Conservation (phyloP, 2,329 filamentous ascomycete genomes). For the Nothomitra cinnamomea region DNA sequence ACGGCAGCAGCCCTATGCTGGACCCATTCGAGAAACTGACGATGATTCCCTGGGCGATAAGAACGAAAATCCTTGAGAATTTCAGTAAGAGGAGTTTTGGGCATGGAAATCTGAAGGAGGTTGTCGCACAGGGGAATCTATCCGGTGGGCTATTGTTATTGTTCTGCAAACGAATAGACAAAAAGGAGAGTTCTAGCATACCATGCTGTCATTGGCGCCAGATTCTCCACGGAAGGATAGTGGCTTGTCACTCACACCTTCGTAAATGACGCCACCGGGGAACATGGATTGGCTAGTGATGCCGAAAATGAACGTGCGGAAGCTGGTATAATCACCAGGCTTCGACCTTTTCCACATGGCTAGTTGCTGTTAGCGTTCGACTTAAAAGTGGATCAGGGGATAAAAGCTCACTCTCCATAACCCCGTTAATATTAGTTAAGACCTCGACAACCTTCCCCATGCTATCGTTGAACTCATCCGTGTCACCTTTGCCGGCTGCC, state of each 20-base stretch:
- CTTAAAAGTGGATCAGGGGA: not conserved
- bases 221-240: slow-evolving; percentile 80
- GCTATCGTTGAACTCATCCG: slow-evolving; percentile 45
- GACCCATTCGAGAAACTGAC: slow-evolving; percentile 66
- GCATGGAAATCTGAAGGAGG: slow-evolving; percentile 73
- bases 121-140: slow-evolving; percentile 75
- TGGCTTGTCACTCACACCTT: slow-evolving; percentile 60
- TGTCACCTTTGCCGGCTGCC: slow-evolving; percentile 24
- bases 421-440: slow-evolving; percentile 53
- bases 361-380: slow-evolving; percentile 15
- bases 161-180: not conserved
- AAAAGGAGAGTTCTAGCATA: slow-evolving; percentile 17
- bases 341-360: slow-evolving; percentile 84
- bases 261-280: slow-evolving; percentile 76
- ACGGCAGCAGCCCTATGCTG: slow-evolving; percentile 14
- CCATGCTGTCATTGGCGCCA: slow-evolving; percentile 87
- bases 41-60: slow-evolving; percentile 79
- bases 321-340: slow-evolving; percentile 68
- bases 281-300: slow-evolving; percentile 93
- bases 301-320: slow-evolving; percentile 94
- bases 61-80: slow-evolving; percentile 79
- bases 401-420: slow-evolving; percentile 48
- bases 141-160: not conserved
- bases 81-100: slow-evolving; percentile 69
- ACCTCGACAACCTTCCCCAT: slow-evolving; percentile 43